Base-by-base conservation (phyloP, 129 eudicot genomes). In the Centella asiatica region DNA sequence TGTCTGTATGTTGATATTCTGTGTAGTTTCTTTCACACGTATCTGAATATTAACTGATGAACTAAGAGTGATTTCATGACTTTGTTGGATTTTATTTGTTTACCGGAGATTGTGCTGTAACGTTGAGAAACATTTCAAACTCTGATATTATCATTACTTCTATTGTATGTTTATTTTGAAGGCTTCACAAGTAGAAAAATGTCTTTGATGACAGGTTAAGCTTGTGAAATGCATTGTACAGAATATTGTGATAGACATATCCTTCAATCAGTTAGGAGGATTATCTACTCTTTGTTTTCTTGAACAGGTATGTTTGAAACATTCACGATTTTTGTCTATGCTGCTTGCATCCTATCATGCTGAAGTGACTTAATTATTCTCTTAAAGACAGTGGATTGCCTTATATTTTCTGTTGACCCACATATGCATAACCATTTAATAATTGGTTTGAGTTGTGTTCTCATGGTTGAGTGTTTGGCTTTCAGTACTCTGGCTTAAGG, bases 181-280 rank as follows among this genome's bases (percentile, higher is more conserved):
- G 13, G 6, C 60, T 50, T 27, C 18, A 23, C 25, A 2, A 24
- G 20, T 36, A 18, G 15, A 61, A 26, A 18, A 24, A 19, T 10
- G 64, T 70, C 73, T 70, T 44, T 58, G 66, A 44, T 79, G 67
- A 76, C 89, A 93, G 99, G 95, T 93, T 12, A 93, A 85, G 67
- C 83, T 93, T 17, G 95, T 93, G 48, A 93, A 88, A 77, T 93
- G 96, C 78, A 48, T 77, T 14, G 87, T 88, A 47, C 76, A 71
- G 39, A 72, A 69, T 67, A 72, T 80, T 13, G 57, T 74, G n/a
- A 65, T 88, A 25, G 96, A 93, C 42, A 65, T 93, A 48, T 87
- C 99, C 57, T 87, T 88, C 72, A 88, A 88, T 74, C 96, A 85
- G 77, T 65, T 85, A 37, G 95, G 96, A 45, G 99, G 99, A 33